Conservation (phyloP, 1,139 yeast genomes). For the Hyphopichia buzzinii region DNA sequence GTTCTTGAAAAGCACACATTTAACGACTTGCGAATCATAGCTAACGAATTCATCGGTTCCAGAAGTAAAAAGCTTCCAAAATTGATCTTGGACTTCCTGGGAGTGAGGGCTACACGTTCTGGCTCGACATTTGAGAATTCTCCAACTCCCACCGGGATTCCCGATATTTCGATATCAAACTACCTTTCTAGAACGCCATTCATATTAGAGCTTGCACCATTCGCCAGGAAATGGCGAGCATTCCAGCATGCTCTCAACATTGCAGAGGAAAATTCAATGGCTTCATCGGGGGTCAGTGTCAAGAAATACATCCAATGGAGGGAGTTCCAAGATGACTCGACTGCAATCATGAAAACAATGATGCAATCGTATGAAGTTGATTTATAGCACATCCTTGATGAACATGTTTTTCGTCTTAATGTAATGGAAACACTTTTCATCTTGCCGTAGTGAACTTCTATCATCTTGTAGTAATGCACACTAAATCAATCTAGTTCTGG, state of each 20-base stretch:
- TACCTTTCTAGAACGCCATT: constrained; percentile 18
- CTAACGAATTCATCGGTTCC: constrained; percentile 21
- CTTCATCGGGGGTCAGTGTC: constrained; percentile 19
- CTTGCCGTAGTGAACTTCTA: too few relatives aligned
- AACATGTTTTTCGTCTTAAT: too few relatives aligned
- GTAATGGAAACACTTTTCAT: too few relatives aligned
- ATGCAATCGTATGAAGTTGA: constrained; percentile 1
- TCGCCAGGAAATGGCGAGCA: constrained; percentile 31
- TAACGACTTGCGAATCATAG: constrained; percentile 1
- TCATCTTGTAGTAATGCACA: too few relatives aligned
- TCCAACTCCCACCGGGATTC: constrained; percentile 22
- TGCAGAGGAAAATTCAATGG: constrained; percentile 19
- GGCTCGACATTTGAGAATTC: neutral
- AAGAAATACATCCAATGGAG: constrained; percentile 35
- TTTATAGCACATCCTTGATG: constrained; percentile 5
- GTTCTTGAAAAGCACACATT: constrained; percentile 1
- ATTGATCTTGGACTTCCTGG: constrained; percentile 13
- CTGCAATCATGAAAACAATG: constrained; percentile 7
- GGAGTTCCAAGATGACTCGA: constrained; percentile 27
- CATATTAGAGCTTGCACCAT: constrained; percentile 33
- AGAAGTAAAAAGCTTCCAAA: constrained; percentile 23
- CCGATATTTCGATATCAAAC: constrained; percentile 22
- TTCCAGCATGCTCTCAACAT: constrained; percentile 30
- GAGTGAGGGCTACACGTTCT: constrained; percentile 16
- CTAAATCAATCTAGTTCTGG: constrained; percentile 41